A percentile compares a stretch with the other conserved stretches of the same genome.
These are phyloP conservation scores for Clavispora santaluciae DNA, from an alignment of 805 yeast genomes.

Conservation along the genomic window DNA sequence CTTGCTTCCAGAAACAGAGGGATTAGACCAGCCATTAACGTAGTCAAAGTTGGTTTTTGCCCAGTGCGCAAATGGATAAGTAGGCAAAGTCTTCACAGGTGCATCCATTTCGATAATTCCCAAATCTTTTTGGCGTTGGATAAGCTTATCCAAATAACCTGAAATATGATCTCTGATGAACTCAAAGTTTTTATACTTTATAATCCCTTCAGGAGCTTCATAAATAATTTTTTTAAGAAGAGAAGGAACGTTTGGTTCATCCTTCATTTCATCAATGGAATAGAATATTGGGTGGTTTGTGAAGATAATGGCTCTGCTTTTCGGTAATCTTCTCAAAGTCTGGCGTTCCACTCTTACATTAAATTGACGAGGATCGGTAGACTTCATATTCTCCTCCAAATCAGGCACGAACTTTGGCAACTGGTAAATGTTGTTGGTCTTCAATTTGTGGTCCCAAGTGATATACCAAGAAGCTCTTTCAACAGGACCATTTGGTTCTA, in stretches of 20 bases:
- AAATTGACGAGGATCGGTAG: constrained; percentile 47
- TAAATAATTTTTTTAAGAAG: constrained; percentile 57
- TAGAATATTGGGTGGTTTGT: constrained; percentile 78
- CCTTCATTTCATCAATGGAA: constrained; percentile 73
- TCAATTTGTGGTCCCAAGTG: constrained; percentile 66
- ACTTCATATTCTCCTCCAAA: constrained; percentile 22
- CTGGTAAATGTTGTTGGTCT: constrained; percentile 53
- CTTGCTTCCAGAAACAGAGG: constrained; percentile 22
- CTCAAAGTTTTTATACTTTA: constrained; percentile 60
- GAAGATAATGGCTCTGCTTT: constrained; percentile 59
- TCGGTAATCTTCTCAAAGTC: constrained; percentile 64
- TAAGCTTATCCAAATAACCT: constrained; percentile 52
- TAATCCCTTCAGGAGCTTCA: constrained; percentile 63
- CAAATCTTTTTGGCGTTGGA: constrained; percentile 52
- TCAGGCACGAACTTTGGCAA: constrained; percentile 42
- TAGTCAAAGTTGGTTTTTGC: constrained; percentile 37
- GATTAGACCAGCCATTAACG: constrained; percentile 38
- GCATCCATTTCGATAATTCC: constrained; percentile 53
- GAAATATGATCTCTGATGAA: constrained; percentile 54
- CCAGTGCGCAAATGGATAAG: constrained; percentile 65
- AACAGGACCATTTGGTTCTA: constrained; percentile 58
- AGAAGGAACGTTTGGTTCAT: constrained; percentile 75
- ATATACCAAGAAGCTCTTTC: constrained; percentile 75
- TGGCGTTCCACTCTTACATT: constrained; percentile 71
- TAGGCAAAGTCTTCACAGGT: constrained; percentile 52